A percentile compares a stretch with the other conserved stretches of the same genome.
Evolutionary conservation across 129 eudicot species (phyloP).

Genomic region (Mikania micrantha): DNA sequence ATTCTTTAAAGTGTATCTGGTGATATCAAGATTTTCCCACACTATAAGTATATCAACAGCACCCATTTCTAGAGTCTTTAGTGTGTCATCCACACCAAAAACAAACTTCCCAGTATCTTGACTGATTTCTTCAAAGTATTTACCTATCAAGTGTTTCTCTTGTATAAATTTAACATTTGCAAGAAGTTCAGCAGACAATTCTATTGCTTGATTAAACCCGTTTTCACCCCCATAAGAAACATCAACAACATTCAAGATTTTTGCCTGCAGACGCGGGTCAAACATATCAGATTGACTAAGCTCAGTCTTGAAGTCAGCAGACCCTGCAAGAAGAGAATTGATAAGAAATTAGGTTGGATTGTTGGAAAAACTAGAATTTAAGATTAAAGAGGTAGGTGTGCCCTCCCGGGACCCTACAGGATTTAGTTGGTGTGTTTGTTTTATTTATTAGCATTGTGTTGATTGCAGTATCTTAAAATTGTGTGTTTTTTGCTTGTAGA

Average conservation of each 20-base stretch:
- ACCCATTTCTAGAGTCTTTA: constrained; percentile 35
- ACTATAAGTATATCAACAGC: constrained; percentile 39
- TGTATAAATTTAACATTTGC: constrained; percentile 36
- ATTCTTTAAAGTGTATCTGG: constrained; percentile 26
- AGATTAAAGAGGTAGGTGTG: background rate
- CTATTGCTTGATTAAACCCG: constrained; percentile 39
- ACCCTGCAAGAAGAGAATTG: constrained; percentile 21
- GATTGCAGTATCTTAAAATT: too few relatives aligned
- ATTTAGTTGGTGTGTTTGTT: too few relatives aligned
- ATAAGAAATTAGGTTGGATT: background rate
- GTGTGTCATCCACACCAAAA: constrained; percentile 34
- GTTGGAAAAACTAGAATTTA: background rate
- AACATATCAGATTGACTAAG: constrained; percentile 45
- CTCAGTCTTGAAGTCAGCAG: constrained; percentile 39
- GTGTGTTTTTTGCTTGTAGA: too few relatives aligned
- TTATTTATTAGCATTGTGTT: too few relatives aligned
- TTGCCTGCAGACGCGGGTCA: constrained; percentile 36
- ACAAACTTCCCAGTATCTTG: constrained; percentile 39
- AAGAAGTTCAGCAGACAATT: constrained; percentile 32
- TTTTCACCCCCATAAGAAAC: constrained; percentile 42
- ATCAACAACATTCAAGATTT: constrained; percentile 34
- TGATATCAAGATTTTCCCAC: constrained; percentile 38
- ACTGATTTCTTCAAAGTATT: constrained; percentile 37
- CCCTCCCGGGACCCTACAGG: too few relatives aligned
- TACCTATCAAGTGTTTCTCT: constrained; percentile 36